These are phyloP conservation scores for Pleurostoma richardsiae DNA, from an alignment of 2,329 filamentous ascomycete species.

Conservation along the genomic window DNA sequence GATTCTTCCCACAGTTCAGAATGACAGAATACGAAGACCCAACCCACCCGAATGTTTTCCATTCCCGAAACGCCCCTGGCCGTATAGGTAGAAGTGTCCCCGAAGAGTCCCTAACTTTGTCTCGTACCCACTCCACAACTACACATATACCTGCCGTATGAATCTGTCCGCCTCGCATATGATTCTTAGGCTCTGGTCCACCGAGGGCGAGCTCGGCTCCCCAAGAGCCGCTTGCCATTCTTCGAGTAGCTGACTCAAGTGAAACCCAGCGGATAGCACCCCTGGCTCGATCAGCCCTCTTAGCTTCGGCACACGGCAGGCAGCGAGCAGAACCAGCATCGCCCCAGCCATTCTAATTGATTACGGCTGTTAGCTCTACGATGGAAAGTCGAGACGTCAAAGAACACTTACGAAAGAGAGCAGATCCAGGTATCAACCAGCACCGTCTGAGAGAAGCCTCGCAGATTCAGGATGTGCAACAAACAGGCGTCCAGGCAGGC, in stretches of 20 bases:
- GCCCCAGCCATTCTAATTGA: conserved; percentile 37
- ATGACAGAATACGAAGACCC: too few species aligned
- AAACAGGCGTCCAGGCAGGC: conserved; percentile 41
- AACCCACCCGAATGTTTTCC: too few species aligned
- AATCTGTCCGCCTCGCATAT: conserved; percentile 37
- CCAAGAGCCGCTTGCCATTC: conserved; percentile 36
- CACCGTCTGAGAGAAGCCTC: conserved; percentile 43
- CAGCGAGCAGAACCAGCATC: conserved; percentile 42
- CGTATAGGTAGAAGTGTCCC: too few species aligned
- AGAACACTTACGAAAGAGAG: conserved; percentile 38
- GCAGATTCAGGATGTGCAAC: conserved; percentile 41
- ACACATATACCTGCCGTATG: conserved; percentile 27
- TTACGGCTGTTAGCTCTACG: not conserved
- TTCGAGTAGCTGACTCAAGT: conserved; percentile 32
- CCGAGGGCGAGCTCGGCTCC: conserved; percentile 34
- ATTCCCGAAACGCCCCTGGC: too few species aligned
- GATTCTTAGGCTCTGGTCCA: conserved; percentile 39
- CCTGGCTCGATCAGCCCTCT: conserved; percentile 30
- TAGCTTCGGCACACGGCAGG: conserved; percentile 31
- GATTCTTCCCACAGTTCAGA: too few species aligned
- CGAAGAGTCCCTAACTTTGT: too few species aligned
- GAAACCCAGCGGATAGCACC: conserved; percentile 30
- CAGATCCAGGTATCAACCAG: conserved; percentile 52
- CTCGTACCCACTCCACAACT: too few species aligned
- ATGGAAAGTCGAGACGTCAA: not conserved